These are phyloP conservation scores for Penicillium atrosanguineum DNA, from an alignment of 495 filamentous ascomycete species.

Conservation along the genomic window DNA sequence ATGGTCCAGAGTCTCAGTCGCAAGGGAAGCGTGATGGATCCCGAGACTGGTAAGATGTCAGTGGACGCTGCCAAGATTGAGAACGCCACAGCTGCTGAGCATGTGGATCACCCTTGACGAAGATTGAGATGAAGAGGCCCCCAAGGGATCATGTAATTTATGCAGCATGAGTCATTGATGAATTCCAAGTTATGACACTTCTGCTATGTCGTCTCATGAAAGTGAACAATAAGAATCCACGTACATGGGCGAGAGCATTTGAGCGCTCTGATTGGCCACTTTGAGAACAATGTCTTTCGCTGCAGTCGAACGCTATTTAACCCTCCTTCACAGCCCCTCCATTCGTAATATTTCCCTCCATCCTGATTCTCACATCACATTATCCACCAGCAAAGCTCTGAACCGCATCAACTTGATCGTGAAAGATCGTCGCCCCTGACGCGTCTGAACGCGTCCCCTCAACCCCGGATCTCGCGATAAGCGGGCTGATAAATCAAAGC, in stretches of 20 bases:
- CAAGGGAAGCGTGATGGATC: conserved; percentile 49
- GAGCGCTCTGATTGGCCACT: conserved; percentile 30
- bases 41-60: conserved; percentile 39
- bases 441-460: not conserved
- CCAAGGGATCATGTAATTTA: not conserved
- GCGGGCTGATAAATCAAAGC: not conserved
- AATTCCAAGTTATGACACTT: not conserved
- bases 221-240: not conserved
- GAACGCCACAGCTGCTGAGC: conserved; percentile 18
- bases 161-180: not conserved
- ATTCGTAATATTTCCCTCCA: not conserved
- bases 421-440: not conserved
- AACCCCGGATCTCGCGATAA: not conserved
- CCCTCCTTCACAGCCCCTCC: not conserved
- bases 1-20: conserved; percentile 41
- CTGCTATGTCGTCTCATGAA: not conserved
- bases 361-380: not conserved
- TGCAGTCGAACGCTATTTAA: not conserved
- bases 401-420: not conserved
- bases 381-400: not conserved
- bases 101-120: conserved; percentile 24
- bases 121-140: not conserved
- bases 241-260: not conserved
- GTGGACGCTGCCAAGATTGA: conserved; percentile 17
- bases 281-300: conserved; percentile 19